Conservation (phyloP, 169 alveolate genomes). For the Cryptosporidium bovis region DNA sequence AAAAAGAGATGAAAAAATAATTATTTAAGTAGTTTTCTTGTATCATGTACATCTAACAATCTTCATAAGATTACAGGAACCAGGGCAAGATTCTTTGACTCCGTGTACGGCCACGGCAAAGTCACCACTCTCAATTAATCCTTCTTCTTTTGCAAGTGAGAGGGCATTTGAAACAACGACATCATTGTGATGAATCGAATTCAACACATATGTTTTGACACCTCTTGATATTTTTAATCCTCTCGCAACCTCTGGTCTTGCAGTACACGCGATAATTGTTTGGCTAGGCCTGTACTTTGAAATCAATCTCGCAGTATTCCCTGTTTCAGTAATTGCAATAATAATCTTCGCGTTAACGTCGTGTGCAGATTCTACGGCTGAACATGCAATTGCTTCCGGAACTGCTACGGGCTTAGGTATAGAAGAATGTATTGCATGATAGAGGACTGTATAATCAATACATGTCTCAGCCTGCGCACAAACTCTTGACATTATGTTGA, state of each 20-base stretch:
- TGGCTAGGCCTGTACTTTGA: conserved; percentile 96
- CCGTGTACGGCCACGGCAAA: conserved; percentile 95
- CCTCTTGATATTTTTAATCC: conserved; percentile 93
- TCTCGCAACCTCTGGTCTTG: conserved; percentile 87
- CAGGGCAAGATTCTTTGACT: conserved; percentile 93
- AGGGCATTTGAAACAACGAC: conserved; percentile 87
- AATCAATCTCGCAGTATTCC: conserved; percentile 94
- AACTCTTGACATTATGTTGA: conserved; percentile 85
- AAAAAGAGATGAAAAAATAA: background rate
- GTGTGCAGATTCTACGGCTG: conserved; percentile 90
- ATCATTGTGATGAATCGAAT: conserved; percentile 91
- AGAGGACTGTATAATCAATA: conserved; percentile 79
- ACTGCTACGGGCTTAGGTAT: conserved; percentile 82
- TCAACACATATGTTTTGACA: conserved; percentile 90
- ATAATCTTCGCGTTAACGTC: conserved; percentile 90
- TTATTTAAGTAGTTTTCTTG: background rate
- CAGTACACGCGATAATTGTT: conserved; percentile 90
- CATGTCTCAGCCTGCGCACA: conserved; percentile 89
- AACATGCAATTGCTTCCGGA: conserved; percentile 89
- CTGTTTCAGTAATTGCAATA: conserved; percentile 96
- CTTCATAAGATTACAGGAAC: conserved; percentile 92
- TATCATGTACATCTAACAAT: conserved; percentile 78
- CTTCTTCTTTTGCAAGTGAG: conserved; percentile 92
- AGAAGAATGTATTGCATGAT: conserved; percentile 79
- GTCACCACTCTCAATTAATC: conserved; percentile 90